A percentile compares a stretch with the other conserved stretches of the same genome.
Conservation (phyloP, 306 rosid species). For the Prunus fruticosa region DNA sequence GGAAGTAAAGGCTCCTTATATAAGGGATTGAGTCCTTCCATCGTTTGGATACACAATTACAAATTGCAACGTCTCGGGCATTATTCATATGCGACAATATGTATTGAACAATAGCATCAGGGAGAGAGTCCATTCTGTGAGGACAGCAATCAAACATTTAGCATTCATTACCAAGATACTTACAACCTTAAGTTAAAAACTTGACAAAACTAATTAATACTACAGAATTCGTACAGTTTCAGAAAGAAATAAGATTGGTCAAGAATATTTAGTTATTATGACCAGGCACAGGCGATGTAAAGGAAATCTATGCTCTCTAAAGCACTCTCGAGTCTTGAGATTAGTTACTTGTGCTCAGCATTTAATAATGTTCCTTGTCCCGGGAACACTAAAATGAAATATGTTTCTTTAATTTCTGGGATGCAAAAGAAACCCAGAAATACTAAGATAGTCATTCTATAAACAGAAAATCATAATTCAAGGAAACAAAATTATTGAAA, state of each 20-base stretch:
- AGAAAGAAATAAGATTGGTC: neutral
- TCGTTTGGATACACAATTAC: constrained; percentile 81
- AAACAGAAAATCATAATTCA: neutral
- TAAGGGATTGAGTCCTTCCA: constrained; percentile 73
- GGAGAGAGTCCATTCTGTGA: constrained; percentile 74
- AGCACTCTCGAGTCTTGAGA: neutral
- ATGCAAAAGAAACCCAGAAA: neutral
- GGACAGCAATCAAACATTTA: constrained; percentile 23
- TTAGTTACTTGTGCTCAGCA: neutral
- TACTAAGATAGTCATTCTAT: neutral
- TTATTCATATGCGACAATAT: constrained; percentile 62
- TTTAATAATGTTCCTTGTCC: neutral
- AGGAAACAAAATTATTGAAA: neutral
- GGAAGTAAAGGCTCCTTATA: constrained; percentile 65
- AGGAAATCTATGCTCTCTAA: neutral
- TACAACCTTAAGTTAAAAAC: too few species aligned
- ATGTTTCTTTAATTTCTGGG: neutral
- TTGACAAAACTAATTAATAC: neutral
- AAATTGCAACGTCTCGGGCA: constrained; percentile 76
- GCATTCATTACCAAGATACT: neutral
- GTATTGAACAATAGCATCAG: constrained; percentile 76
- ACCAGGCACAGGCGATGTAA: neutral
- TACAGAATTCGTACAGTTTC: neutral
- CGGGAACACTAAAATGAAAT: neutral
- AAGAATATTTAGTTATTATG: neutral